Evolutionary conservation across 352 stramenopile genomes (phyloP), one percentile per base, ranked within the genome.

Genomic region (Pythium dissotocum): DNA sequence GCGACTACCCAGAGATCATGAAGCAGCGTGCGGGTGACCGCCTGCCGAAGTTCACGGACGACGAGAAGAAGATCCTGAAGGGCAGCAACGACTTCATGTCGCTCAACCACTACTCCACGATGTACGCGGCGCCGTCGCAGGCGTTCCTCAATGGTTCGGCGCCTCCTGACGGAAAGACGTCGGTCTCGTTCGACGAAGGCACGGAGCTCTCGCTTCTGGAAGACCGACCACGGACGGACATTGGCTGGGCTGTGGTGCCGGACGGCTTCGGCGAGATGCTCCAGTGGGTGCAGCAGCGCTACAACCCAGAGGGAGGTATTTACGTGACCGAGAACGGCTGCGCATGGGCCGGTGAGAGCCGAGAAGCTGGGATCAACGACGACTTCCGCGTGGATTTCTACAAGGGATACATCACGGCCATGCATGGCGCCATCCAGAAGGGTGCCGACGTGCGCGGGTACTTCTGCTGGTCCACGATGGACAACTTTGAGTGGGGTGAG

Each of bases 1-100:
- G 94, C 18, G 89, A 98, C 63, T 98, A 98, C 78, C 96, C 96
- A 6, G 63, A 88, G 51, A 84, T 89, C 28, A 98, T 99, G 92
- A 90, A 87, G 64, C 67, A 93, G 38, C 79, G 83, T 61, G 77
- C 89, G 5, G 33, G 33, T 1, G 54, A 53, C 6, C 46, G 46
- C 9, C 46, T 53, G 18, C 46, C 46, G 6, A 9, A 53, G 21
- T 53, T 53, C 46, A 53, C 46, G 21, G 46, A 58, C 24, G 51
- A 38, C 30, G 51, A 35, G 26, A 38, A 58, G 24, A 38, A 58
- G 26, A 10, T 58, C 51, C 14, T 35, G 24, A 53, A 53, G 63
- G 46, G 46, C 24, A 53, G 46, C 21, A 53, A 30, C 10, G 46
- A 53, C 46, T 53, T 53, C 46, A 53, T 53, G 46, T 53, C 46